phyloP scores from a whole-genome alignment of 805 yeast species.

The Metschnikowia kofuensis region DNA sequence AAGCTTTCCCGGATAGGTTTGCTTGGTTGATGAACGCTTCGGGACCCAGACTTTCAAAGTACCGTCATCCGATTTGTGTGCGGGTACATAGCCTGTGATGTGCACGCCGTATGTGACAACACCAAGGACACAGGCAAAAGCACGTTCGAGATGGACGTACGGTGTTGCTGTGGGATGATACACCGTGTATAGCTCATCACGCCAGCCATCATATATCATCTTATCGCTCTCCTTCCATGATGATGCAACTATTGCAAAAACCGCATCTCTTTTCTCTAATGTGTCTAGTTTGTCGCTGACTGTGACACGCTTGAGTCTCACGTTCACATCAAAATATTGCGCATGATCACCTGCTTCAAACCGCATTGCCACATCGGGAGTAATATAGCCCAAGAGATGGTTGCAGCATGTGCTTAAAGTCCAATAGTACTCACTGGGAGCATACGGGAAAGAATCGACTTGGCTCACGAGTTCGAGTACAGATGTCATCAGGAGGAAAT shows the following conservation, averaged over 20 bases:
- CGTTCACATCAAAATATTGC: background rate
- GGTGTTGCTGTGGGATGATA: constrained; percentile 54
- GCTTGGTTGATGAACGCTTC: constrained; percentile 68
- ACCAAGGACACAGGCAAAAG: constrained; percentile 78
- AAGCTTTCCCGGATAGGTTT: constrained; percentile 85
- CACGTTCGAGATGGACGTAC: constrained; percentile 74
- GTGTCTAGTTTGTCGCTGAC: constrained; percentile 20
- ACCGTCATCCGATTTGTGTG: constrained; percentile 35
- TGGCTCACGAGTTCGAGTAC: constrained; percentile 18
- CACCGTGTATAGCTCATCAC: constrained; percentile 77
- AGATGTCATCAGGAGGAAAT: background rate
- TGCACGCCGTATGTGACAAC: constrained; percentile 90
- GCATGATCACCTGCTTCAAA: constrained; percentile 13
- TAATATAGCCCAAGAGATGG: constrained; percentile 27
- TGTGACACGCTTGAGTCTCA: background rate
- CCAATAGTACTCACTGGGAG: constrained; percentile 17
- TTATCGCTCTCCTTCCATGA: constrained; percentile 34
- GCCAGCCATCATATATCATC: constrained; percentile 63
- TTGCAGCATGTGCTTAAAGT: constrained; percentile 30
- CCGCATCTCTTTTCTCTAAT: constrained; percentile 38
- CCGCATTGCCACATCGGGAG: constrained; percentile 21
- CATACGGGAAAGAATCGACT: constrained; percentile 34
- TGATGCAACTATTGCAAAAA: constrained; percentile 43
- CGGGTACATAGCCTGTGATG: constrained; percentile 70
- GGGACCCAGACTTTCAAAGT: constrained; percentile 77